Evolutionary conservation across 208 protist genomes (phyloP), one percentile per base, ranked within the genome.

Genomic region (Wallacemonas collosoma): DNA sequence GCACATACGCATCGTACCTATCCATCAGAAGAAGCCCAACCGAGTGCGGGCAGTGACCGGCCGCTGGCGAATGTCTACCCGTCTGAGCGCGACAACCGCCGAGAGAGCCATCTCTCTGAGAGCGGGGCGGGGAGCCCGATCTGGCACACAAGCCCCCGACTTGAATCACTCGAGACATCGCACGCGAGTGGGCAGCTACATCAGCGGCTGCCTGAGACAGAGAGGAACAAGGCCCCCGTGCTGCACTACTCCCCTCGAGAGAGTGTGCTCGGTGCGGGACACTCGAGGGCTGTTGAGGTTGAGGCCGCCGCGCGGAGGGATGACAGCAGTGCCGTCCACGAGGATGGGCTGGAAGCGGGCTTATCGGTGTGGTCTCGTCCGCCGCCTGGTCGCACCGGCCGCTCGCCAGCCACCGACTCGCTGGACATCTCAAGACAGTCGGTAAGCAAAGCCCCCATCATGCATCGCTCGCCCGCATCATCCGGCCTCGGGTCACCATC

Each of bases 381-480:
- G n/a, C 6, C 6, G 6, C 53, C 53, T 8, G 26, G 45, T 12
- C 45, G 12, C 45, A 6, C 8, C 45, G 12, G 45, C 45, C 6
- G 45, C 12, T 6, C 45, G 8, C 45, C 6, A 12, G 45, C 45
- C 45, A 50, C 8, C 45, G 45, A 50, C 8, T 12, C 12, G n/a
- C 53, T 58, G n/a, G 26, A 58, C 14, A 5, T 36, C 53, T 58
- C 53, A 9, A n/a, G 11, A 1, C 53, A 58, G 26, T 58, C 53
- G 53, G 11, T n/a, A 36, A 15, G 26, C n/a, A 58, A 58, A n/a
- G 53, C 53, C 14, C 53, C 53, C n/a, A 58, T 58, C 53, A 58
- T 58, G 53, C 53, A 58, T n/a, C 11, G n/a, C n/a, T 58, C 53
- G 11, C 53, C 53, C 9, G 53, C 53, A 6, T 38, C 53, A 8